phyloP scores from a whole-genome alignment of 345 rosid species.

The Corchorus olitorius region DNA sequence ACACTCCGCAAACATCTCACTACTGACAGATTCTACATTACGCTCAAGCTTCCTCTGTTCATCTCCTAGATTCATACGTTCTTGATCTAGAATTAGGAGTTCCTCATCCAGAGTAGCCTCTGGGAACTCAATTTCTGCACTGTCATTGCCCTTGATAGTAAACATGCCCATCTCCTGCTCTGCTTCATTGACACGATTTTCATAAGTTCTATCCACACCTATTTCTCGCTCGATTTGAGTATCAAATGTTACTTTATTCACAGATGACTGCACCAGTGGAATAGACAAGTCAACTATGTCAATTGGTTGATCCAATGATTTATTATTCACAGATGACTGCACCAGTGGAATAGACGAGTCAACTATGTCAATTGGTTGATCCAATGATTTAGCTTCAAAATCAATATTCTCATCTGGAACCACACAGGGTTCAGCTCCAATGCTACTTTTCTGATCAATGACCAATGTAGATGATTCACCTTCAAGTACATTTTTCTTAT shows the following conservation, averaged over 20 bases:
- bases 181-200: slow-evolving; percentile 14
- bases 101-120: slow-evolving; percentile 74
- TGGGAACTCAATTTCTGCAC: slow-evolving; percentile 38
- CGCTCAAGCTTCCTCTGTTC: slow-evolving; percentile 91
- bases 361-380: slow-evolving; percentile 29
- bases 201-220: slow-evolving; percentile 32
- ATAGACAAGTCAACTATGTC: slow-evolving; percentile 28
- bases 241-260: slow-evolving; percentile 26
- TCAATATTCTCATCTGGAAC: slow-evolving; percentile 29
- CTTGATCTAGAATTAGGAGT: slow-evolving; percentile 57
- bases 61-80: slow-evolving; percentile 58
- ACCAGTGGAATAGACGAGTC: slow-evolving; percentile 28
- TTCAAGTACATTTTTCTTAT: slow-evolving; percentile 27
- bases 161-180: slow-evolving; percentile 28
- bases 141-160: slow-evolving; percentile 28
- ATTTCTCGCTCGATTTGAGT: slow-evolving; percentile 32
- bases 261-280: slow-evolving; percentile 24
- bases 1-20: slow-evolving; percentile 94
- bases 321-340: slow-evolving; percentile 28
- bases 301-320: no score
- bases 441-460: slow-evolving; percentile 29
- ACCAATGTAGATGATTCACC: slow-evolving; percentile 11
- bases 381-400: slow-evolving; percentile 24
- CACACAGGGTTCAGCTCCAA: slow-evolving; percentile 29
- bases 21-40: slow-evolving; percentile 89